phyloP scores from a whole-genome alignment of 371 early-diverging fungal genomes.

The Mucor ambiguus region DNA sequence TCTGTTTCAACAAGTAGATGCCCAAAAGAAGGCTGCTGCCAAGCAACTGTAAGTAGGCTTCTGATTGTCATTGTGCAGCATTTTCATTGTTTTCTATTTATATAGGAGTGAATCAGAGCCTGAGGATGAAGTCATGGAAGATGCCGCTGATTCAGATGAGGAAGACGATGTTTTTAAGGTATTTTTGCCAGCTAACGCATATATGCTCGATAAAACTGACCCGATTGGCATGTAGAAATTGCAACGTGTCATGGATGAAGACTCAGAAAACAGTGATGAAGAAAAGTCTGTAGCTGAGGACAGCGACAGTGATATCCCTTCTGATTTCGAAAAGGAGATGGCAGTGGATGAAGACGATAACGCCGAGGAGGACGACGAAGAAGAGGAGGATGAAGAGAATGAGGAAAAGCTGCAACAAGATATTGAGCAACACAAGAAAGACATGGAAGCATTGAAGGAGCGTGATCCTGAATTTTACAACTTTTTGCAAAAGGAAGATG shows the following conservation, averaged over 20 bases:
- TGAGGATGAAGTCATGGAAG: conserved; percentile 19
- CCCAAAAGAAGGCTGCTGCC: neutral
- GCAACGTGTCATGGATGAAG: conserved; percentile 39
- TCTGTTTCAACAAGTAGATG: neutral
- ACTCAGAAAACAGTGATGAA: conserved; percentile 18
- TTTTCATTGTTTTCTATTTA: neutral
- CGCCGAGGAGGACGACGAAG: conserved; percentile 45
- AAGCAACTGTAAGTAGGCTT: conserved; percentile 14
- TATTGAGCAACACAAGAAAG: conserved; percentile 64
- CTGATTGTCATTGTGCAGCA: neutral
- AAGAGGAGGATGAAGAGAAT: conserved; percentile 44
- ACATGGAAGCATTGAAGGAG: conserved; percentile 76
- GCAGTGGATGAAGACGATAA: conserved; percentile 38
- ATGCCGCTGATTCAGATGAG: conserved; percentile 2
- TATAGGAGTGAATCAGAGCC: conserved; percentile 4
- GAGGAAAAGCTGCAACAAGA: conserved; percentile 55
- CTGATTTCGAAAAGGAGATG: conserved; percentile 24
- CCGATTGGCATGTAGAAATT: conserved; percentile 13
- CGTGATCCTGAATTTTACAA: conserved; percentile 91
- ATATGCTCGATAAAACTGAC: no score
- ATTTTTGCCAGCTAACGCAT: neutral
- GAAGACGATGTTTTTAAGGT: conserved; percentile 17
- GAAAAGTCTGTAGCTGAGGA: conserved; percentile 8
- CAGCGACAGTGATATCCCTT: conserved; percentile 17
- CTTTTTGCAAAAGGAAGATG: conserved; percentile 85